Evolutionary conservation across 2,329 filamentous ascomycete genomes (phyloP).

Genomic region (Incumbomyces lentus): DNA sequence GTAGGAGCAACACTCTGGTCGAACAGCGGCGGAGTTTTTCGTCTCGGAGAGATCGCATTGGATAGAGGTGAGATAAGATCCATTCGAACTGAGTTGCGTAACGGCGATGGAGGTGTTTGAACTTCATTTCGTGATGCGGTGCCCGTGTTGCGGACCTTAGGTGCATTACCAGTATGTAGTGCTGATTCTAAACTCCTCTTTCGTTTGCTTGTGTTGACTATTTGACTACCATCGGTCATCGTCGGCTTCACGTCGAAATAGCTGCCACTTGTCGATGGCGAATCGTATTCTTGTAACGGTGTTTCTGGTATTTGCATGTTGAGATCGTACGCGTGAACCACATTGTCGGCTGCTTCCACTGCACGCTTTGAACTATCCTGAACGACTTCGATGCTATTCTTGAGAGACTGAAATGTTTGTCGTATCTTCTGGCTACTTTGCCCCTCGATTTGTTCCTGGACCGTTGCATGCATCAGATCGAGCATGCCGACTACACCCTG

Average conservation of each 20-base stretch:
- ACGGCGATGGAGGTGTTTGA: slow-evolving; percentile 24
- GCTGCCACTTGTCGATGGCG: slow-evolving; percentile 20
- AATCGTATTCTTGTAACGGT: slow-evolving; percentile 35
- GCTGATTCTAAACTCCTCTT: slow-evolving; percentile 31
- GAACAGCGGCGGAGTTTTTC: slow-evolving; percentile 9
- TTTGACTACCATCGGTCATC: slow-evolving; percentile 34
- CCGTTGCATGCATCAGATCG: slow-evolving; percentile 64
- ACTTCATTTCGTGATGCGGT: slow-evolving; percentile 22
- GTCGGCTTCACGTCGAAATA: slow-evolving; percentile 29
- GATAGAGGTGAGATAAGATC: slow-evolving; percentile 4
- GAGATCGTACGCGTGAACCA: slow-evolving; percentile 64
- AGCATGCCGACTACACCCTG: slow-evolving; percentile 67
- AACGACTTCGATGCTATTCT: slow-evolving; percentile 59
- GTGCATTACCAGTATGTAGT: slow-evolving; percentile 23
- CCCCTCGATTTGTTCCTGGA: slow-evolving; percentile 53
- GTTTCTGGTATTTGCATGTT: slow-evolving; percentile 65
- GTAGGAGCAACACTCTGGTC: slow-evolving; percentile 11
- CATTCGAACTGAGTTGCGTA: slow-evolving; percentile 10
- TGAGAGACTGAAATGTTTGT: slow-evolving; percentile 51
- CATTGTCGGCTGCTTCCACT: slow-evolving; percentile 64
- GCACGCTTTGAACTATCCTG: slow-evolving; percentile 64
- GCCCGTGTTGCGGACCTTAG: slow-evolving; percentile 20
- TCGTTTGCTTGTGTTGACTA: slow-evolving; percentile 37
- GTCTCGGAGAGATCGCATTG: neutral
- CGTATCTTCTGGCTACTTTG: slow-evolving; percentile 42